Evolutionary conservation across 495 filamentous ascomycete genomes (phyloP).

Genomic region (Jackrogersella multiformis): DNA sequence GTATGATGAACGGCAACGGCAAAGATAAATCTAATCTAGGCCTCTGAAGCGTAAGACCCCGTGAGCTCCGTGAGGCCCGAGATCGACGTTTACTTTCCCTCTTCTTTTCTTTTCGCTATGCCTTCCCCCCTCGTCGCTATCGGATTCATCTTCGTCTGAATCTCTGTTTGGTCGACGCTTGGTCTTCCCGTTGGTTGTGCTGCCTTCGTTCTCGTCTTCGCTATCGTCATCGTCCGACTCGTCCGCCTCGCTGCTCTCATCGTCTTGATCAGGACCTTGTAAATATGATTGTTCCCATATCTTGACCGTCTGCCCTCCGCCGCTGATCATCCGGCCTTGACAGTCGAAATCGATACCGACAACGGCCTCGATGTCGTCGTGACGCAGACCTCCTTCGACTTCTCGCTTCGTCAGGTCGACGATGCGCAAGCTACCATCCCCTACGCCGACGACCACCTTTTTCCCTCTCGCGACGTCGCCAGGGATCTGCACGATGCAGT

Average conservation of each 20-base stretch:
- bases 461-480: constrained; percentile 71
- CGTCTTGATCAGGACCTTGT: constrained; percentile 50
- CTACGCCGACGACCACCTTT: constrained; percentile 77
- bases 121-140: constrained; percentile 44
- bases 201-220: constrained; percentile 53
- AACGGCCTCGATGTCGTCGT: constrained; percentile 87
- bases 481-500: constrained; percentile 72
- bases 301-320: constrained; percentile 83
- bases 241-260: constrained; percentile 55
- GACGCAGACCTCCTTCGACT: constrained; percentile 63
- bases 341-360: constrained; percentile 82
- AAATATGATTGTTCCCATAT: constrained; percentile 75
- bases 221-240: constrained; percentile 57
- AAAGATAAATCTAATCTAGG: constrained; percentile 60
- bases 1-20: not conserved
- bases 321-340: constrained; percentile 83
- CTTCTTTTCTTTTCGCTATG: constrained; percentile 52
- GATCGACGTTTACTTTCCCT: constrained; percentile 60
- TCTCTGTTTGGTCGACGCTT: constrained; percentile 59
- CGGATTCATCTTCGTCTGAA: constrained; percentile 45
- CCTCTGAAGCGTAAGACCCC: constrained; percentile 72
- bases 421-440: constrained; percentile 69
- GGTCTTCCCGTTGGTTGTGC: constrained; percentile 44
- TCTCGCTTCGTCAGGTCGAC: constrained; percentile 56
- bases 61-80: constrained; percentile 60